A percentile compares a stretch with the other conserved stretches of the same genome.
These are phyloP conservation scores for Rosa hybrid DNA, from an alignment of 331 rosid species.

Conservation along the genomic window DNA sequence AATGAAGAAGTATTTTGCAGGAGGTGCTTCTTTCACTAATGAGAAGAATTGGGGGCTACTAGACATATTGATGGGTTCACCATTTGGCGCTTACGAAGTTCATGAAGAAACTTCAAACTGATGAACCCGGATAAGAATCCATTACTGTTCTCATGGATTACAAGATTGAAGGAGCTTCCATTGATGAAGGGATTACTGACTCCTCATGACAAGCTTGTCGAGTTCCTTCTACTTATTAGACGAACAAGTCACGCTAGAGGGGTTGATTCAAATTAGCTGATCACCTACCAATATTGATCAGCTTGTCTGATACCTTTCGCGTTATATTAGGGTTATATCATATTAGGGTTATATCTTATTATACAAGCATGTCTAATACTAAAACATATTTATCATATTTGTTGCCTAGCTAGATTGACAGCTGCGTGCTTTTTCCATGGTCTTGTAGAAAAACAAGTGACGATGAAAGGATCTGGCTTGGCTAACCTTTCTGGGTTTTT, in stretches of 20 bases:
- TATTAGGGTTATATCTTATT: too few relatives aligned
- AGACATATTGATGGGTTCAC: conserved; percentile 21
- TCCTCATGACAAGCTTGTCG: conserved; percentile 33
- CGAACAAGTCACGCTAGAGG: not conserved
- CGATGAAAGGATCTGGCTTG: too few relatives aligned
- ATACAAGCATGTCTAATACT: too few relatives aligned
- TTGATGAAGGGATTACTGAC: conserved; percentile 27
- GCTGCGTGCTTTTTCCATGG: too few relatives aligned
- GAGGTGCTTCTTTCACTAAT: conserved; percentile 8
- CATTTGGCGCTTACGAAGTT: conserved; percentile 19
- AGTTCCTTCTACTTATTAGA: not conserved
- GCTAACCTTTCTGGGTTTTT: too few relatives aligned
- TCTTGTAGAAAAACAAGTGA: too few relatives aligned
- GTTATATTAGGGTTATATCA: too few relatives aligned
- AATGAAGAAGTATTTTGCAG: conserved; percentile 9
- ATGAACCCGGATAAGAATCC: conserved; percentile 32
- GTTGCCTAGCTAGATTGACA: too few relatives aligned
- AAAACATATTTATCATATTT: too few relatives aligned
- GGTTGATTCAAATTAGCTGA: not conserved
- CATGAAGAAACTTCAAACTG: conserved; percentile 28
- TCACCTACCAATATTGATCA: not conserved
- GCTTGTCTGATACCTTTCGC: not conserved
- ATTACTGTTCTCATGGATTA: conserved; percentile 26
- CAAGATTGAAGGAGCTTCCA: conserved; percentile 4
- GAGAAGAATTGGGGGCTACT: conserved; percentile 27